phyloP scores from a whole-genome alignment of 805 yeast genomes.

The Monosporozyma servazzii region DNA sequence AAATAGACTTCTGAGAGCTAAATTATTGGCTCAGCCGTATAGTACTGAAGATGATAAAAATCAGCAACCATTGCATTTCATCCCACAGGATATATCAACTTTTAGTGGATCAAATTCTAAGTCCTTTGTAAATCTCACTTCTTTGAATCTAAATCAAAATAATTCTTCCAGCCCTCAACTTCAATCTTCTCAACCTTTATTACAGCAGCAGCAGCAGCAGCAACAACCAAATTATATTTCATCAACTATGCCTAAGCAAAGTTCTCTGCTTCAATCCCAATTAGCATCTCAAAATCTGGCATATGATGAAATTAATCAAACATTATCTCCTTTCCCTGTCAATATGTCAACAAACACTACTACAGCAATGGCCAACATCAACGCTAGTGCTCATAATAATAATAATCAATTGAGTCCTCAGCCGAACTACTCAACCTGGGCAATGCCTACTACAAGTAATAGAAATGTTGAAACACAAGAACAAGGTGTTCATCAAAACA shows the following conservation, averaged over 20 bases:
- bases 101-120: neutral
- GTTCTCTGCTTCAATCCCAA: neutral
- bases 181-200: neutral
- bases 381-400: constrained; percentile 6
- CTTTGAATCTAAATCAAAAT: neutral
- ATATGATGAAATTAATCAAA: neutral
- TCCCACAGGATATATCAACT: neutral
- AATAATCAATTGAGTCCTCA: constrained; percentile 4
- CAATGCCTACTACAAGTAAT: neutral
- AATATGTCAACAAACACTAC: constrained; percentile 13
- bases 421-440: neutral
- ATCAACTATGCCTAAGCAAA: neutral
- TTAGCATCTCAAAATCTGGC: neutral
- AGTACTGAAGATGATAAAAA: neutral
- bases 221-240: neutral
- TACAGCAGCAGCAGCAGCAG: neutral
- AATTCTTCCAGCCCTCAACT: neutral
- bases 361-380: constrained; percentile 9
- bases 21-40: constrained; percentile 7
- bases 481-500: neutral
- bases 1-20: constrained; percentile 17
- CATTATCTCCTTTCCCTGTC: neutral
- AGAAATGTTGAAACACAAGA: neutral
- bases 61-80: neutral
- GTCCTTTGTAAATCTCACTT: neutral